These are phyloP conservation scores for Penicillium nucicola DNA, from an alignment of 495 filamentous ascomycete species.

Conservation along the genomic window DNA sequence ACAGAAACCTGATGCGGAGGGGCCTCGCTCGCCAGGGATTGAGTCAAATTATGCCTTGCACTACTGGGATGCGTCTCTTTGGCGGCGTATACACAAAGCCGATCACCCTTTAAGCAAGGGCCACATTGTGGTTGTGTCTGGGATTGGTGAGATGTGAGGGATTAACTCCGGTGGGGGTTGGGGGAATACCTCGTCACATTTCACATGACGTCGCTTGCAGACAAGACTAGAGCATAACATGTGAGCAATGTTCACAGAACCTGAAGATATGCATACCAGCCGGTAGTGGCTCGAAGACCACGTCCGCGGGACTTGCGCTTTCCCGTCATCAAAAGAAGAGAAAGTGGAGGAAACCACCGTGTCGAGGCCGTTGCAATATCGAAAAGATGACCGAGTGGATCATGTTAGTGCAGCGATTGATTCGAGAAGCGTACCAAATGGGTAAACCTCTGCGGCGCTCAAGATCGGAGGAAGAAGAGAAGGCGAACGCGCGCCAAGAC, in stretches of 20 bases:
- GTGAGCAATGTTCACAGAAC: neutral
- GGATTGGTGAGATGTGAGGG: neutral
- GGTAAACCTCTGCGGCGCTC: too few species aligned
- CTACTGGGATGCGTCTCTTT: neutral
- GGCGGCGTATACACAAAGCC: conserved; percentile 21
- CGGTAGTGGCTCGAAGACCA: conserved; percentile 29
- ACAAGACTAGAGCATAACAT: conserved; percentile 12
- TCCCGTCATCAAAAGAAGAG: conserved; percentile 5
- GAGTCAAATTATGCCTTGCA: neutral
- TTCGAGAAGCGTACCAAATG: too few species aligned
- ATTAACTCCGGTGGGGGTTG: neutral
- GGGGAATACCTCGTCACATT: conserved; percentile 32
- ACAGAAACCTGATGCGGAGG: neutral
- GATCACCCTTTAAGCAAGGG: conserved; percentile 30
- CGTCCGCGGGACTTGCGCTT: conserved; percentile 31
- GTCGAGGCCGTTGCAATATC: neutral
- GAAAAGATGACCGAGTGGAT: too few species aligned
- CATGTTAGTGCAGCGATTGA: too few species aligned
- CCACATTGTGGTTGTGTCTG: conserved; percentile 29
- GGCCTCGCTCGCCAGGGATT: neutral
- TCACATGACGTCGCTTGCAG: conserved; percentile 33
- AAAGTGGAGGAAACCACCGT: neutral
- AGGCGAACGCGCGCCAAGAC: neutral
- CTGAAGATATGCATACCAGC: conserved; percentile 20
- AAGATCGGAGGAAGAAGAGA: neutral